Percentiles rank a stretch among this genome's conserved stretches.
Conservation (phyloP, 2,329 filamentous ascomycete genomes). For the Fusarium proliferatum region DNA sequence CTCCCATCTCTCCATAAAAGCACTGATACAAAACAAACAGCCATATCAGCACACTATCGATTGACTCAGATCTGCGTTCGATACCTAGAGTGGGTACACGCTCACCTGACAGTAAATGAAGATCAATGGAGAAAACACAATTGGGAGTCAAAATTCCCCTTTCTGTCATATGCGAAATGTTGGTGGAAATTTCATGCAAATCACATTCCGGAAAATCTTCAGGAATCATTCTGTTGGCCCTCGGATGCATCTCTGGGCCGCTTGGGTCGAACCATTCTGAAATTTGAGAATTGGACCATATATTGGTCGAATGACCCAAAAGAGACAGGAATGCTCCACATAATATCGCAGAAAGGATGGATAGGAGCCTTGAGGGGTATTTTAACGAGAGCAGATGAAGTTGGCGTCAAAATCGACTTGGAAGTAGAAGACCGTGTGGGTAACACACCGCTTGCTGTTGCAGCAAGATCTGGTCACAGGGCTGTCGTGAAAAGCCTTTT, state of each 20-base stretch:
- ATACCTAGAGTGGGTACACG: rapidly evolving
- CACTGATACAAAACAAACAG: neutral
- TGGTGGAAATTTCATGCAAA: neutral
- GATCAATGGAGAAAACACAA: too few species aligned
- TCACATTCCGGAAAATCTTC: neutral
- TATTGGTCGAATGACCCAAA: too few species aligned
- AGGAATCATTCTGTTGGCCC: neutral
- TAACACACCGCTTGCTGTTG: neutral
- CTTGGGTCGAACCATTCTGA: too few species aligned
- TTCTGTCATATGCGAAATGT: neutral
- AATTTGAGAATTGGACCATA: too few species aligned
- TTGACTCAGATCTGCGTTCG: neutral
- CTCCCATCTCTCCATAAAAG: neutral
- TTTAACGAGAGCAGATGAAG: neutral
- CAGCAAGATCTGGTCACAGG: too few species aligned
- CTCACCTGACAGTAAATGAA: neutral
- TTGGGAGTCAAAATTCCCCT: neutral
- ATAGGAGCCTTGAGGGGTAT: neutral
- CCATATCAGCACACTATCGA: too few species aligned
- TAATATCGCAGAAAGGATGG: neutral
- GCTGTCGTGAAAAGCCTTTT: neutral
- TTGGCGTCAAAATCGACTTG: too few species aligned
- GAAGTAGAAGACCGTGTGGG: too few species aligned
- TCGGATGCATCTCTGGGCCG: too few species aligned
- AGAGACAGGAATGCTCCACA: too few species aligned